Base-by-base conservation (phyloP, 192 early-diverging fungal species). In the Gamsiella multidivaricata region DNA sequence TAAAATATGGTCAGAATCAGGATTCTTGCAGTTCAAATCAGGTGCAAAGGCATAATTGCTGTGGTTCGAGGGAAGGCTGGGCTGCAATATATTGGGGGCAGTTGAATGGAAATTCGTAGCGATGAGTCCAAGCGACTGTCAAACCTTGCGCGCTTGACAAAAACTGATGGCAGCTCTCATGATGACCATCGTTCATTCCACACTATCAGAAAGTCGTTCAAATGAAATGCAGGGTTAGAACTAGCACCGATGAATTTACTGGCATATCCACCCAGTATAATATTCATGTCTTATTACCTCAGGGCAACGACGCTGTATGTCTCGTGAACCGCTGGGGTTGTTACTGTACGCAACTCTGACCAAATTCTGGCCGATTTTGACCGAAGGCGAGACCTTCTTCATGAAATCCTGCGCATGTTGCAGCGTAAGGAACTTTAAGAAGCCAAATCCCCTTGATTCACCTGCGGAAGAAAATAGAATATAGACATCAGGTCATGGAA, bases 131-230 rank as follows among this genome's bases (percentile, higher is more conserved):
- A 63, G 59, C 60, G 74, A 69, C 66, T 68, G 66, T 69, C 65
- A 78, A 78, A 78, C 74, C 66, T 78, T 68, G 74, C 74, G 68
- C 69, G 66, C 70, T 65, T 65, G 62, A 50, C 62, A 45, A 65
- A 55, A 52, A 58, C 22, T 54, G 61, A 23, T 36, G 54, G 54
- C 61, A 63, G 39, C 37, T 51, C 46, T 72, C 54, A 5, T 18
- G 43, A 45, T 72, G 70, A 18, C 25, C 54, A 32, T 56, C 70
- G 26, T 51, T 57, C 45, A 64, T 50, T 29, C 54, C 70, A 42
- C 70, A 72, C 70, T 72, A 47, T 28, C 0, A 41, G 23, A 43
- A 43, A 37, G 17, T 28, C 12, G n/a, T 43, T 7, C 1, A 52
- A 17, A 65, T 5, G 20, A 9, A 42, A 53, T 2, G 15, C 18